phyloP scores from a whole-genome alignment of 768 basidiomycete species.

The Suillus discolor region DNA sequence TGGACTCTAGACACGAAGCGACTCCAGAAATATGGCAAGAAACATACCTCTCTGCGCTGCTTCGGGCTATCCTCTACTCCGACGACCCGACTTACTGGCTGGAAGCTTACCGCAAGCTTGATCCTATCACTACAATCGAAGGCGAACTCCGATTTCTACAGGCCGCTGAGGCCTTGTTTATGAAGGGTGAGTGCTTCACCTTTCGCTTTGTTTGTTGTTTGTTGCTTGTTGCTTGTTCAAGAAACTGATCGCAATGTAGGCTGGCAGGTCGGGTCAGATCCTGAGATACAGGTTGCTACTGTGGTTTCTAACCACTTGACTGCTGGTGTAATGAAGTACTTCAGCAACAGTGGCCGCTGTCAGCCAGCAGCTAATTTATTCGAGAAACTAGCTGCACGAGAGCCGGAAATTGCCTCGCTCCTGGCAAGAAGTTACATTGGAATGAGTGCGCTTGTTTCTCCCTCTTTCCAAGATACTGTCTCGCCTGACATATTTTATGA shows the following conservation, averaged over 20 bases:
- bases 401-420: slow-evolving; percentile 88
- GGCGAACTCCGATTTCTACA: slow-evolving; percentile 90
- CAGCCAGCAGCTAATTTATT: slow-evolving; percentile 92
- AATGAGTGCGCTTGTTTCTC: slow-evolving; percentile 74
- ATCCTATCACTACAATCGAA: slow-evolving; percentile 89
- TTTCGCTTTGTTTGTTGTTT: neutral
- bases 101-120: slow-evolving; percentile 93
- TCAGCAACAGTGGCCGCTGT: slow-evolving; percentile 87
- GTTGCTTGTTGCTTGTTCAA: neutral
- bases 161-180: slow-evolving; percentile 85
- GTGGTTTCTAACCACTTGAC: slow-evolving; percentile 96
- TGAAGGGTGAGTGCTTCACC: slow-evolving; percentile 60
- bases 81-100: slow-evolving; percentile 92
- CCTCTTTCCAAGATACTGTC: neutral
- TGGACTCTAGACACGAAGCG: slow-evolving; percentile 73
- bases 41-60: slow-evolving; percentile 90
- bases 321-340: slow-evolving; percentile 94
- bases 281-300: slow-evolving; percentile 98
- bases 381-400: slow-evolving; percentile 82
- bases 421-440: slow-evolving; percentile 92
- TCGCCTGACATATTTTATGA: neutral
- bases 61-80: slow-evolving; percentile 92
- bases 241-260: slow-evolving; percentile 47
- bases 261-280: slow-evolving; percentile 98
- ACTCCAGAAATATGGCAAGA: slow-evolving; percentile 96